These are phyloP conservation scores for Apiosordaria backusii DNA, from an alignment of 495 filamentous ascomycete species.

Conservation along the genomic window DNA sequence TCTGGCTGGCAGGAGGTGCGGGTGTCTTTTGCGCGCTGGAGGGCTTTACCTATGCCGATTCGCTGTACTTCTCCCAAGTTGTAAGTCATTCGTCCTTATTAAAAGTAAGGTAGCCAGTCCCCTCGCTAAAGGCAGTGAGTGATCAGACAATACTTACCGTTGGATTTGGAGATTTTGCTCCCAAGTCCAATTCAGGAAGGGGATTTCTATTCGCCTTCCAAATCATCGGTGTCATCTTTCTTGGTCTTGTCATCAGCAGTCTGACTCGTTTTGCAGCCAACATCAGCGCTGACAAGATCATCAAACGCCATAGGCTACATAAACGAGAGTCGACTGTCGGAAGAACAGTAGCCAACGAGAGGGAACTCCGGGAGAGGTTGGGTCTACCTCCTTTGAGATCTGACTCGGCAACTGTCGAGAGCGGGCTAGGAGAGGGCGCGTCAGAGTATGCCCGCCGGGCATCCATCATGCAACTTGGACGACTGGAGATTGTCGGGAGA, in stretches of 20 bases:
- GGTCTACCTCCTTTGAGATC: conserved; percentile 34
- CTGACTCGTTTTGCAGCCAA: conserved; percentile 63
- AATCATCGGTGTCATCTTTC: conserved; percentile 67
- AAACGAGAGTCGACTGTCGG: conserved; percentile 55
- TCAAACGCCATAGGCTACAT: conserved; percentile 60
- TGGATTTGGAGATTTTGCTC: conserved; percentile 61
- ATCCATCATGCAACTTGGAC: conserved; percentile 37
- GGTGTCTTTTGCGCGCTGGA: conserved; percentile 61
- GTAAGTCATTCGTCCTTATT: not conserved
- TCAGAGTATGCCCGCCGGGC: conserved; percentile 14
- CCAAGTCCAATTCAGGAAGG: conserved; percentile 47
- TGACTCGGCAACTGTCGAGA: not conserved
- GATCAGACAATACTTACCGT: conserved; percentile 57
- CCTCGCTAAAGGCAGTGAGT: not conserved
- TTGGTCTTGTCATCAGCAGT: conserved; percentile 72
- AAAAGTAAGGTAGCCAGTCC: not conserved
- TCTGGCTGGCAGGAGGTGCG: conserved; percentile 67
- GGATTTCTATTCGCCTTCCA: conserved; percentile 68
- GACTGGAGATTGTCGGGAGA: conserved; percentile 34
- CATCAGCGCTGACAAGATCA: conserved; percentile 62
- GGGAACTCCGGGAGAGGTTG: conserved; percentile 40
- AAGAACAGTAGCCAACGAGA: conserved; percentile 49
- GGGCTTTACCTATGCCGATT: conserved; percentile 63
- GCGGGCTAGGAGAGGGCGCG: not conserved
- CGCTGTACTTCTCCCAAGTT: conserved; percentile 69